Evolutionary conservation across 2,329 filamentous ascomycete species (phyloP), one percentile per base, ranked within the genome.

Genomic region (Annulohypoxylon truncatum): DNA sequence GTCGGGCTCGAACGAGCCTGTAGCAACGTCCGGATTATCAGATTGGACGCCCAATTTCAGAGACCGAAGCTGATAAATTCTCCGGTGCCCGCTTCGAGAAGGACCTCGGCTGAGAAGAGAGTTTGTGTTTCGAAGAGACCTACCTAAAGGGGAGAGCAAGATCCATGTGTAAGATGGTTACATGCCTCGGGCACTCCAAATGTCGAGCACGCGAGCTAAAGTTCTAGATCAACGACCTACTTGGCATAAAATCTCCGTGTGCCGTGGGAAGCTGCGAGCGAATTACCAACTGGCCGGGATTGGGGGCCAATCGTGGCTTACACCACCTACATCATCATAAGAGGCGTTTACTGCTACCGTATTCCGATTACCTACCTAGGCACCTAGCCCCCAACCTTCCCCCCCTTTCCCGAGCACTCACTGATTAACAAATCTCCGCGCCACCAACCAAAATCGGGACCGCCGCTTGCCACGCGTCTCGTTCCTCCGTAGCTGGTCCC

Each of bases 351-450:
- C 40, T 53, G 29, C 35, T 9, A n/a, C n/a, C n/a, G n/a, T n/a
- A 53, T 54, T 42, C 31, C 42, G 26, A 29, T 44, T 15, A n/a
- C n/a, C n/a, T n/a, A n/a, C n/a, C n/a, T n/a, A n/a, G n/a, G n/a
- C n/a, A n/a, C n/a, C n/a, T n/a, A 40, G 44, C 67, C 67, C 64
- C 67, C 63, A 67, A 61, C 20, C 26, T 48, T 54, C 44, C 24
- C 33, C 46, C 28, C 9, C n/a, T 40, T 50, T 38, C 22, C 50
- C 42, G 5, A 54, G 50, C 10, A 18, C 29, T 53, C 18, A 35
- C 48, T 52, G 2, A 46, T 24, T 42, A 38, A 53, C 38, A 50
- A 28, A 54, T 57, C 53, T 38, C 44, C 56, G 22, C 55, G 24
- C 48, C 20, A 29, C 24, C 20, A 46, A 55, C 51, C 61, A 18